Conservation (phyloP, 768 basidiomycete species). For the Suillus alpinus region DNA sequence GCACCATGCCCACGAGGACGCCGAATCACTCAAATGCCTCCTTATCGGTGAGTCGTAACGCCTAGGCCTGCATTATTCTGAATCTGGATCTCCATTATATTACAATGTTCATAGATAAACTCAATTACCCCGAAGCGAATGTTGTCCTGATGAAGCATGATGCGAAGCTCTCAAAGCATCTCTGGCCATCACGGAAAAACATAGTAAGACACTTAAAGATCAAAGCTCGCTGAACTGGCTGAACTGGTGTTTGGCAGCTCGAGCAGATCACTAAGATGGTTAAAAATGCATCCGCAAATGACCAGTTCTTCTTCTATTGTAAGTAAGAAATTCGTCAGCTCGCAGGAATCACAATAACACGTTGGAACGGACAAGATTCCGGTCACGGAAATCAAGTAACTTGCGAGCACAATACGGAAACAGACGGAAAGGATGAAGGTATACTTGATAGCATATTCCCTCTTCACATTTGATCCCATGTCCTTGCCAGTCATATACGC, state of each 20-base stretch:
- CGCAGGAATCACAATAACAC: neutral
- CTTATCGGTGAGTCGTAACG: constrained; percentile 19
- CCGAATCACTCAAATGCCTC: constrained; percentile 11
- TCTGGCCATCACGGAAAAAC: constrained; percentile 41
- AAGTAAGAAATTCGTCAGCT: constrained; percentile 7
- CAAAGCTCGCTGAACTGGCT: neutral
- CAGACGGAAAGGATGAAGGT: constrained; percentile 57
- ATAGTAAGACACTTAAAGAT: constrained; percentile 35
- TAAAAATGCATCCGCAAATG: constrained; percentile 40
- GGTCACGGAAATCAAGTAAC: constrained; percentile 49
- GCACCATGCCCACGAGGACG: constrained; percentile 15
- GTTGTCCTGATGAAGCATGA: constrained; percentile 45
- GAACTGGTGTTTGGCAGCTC: constrained; percentile 27
- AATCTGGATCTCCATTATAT: neutral
- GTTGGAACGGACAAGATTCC: constrained; percentile 32
- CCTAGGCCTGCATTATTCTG: neutral
- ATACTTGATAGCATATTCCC: neutral
- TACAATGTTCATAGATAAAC: constrained; percentile 27
- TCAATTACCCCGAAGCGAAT: constrained; percentile 36
- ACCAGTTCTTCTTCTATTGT: constrained; percentile 61
- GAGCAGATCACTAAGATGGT: constrained; percentile 44
- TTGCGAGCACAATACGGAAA: constrained; percentile 42
- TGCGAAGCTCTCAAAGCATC: constrained; percentile 20
- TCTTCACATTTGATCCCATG: neutral
- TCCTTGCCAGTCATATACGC: constrained; percentile 10